A percentile compares a stretch with the other conserved stretches of the same genome.
Evolutionary conservation across 2,329 filamentous ascomycete genomes (phyloP).

Genomic region (Penicillium vulpinum): DNA sequence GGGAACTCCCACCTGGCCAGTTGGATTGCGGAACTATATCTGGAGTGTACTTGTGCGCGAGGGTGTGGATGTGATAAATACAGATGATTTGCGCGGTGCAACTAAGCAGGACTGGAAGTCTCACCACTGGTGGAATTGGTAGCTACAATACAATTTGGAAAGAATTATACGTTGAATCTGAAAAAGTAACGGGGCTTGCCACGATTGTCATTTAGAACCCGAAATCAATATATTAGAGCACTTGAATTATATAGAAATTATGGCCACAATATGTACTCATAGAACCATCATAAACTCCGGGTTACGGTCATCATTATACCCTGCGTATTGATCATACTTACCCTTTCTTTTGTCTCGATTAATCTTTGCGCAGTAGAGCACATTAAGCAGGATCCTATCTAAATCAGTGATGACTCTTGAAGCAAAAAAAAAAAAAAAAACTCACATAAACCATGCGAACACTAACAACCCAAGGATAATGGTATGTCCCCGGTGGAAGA

Average conservation of each 20-base stretch:
- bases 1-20: constrained; percentile 60
- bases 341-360: constrained; percentile 63
- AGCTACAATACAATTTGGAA: background rate
- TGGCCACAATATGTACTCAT: constrained; percentile 38
- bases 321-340: constrained; percentile 59
- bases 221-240: background rate
- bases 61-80: constrained; percentile 62
- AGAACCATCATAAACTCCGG: constrained; percentile 63
- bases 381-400: constrained; percentile 58
- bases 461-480: constrained; percentile 61
- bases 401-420: background rate
- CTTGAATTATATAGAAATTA: background rate
- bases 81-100: constrained; percentile 58
- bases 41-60: constrained; percentile 59
- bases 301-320: constrained; percentile 63
- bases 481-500: constrained; percentile 62
- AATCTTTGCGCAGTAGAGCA: constrained; percentile 63
- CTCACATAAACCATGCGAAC: constrained; percentile 65
- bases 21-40: constrained; percentile 54
- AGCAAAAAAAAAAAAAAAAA: constrained; percentile 14
- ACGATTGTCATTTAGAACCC: background rate
- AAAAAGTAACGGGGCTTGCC: background rate
- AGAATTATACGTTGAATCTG: background rate
- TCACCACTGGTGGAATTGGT: constrained; percentile 18
- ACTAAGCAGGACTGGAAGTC: constrained; percentile 43